phyloP scores from a whole-genome alignment of 768 basidiomycete species.

The Mycena albidolilacea region DNA sequence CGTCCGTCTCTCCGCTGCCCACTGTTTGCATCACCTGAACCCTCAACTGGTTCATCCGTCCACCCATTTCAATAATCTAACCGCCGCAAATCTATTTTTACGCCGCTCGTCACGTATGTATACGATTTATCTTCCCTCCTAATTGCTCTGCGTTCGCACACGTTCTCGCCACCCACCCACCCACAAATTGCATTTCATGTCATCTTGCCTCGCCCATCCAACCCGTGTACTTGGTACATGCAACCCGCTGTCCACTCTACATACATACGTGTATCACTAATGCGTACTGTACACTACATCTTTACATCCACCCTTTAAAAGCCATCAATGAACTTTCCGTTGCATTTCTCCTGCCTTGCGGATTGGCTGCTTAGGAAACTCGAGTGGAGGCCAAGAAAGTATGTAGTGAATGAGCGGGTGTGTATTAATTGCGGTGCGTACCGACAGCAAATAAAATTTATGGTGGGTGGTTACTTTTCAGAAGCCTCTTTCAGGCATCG shows the following conservation, averaged over 20 bases:
- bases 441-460: background rate
- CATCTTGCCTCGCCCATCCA: constrained; percentile 15
- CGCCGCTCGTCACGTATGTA: constrained; percentile 35
- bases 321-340: constrained; percentile 24
- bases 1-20: background rate
- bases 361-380: background rate
- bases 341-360: background rate
- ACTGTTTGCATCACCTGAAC: background rate
- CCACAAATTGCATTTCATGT: background rate
- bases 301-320: constrained; percentile 25
- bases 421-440: constrained; percentile 17
- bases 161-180: constrained; percentile 4
- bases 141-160: constrained; percentile 42
- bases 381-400: background rate
- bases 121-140: constrained; percentile 39
- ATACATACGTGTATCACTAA: constrained; percentile 37
- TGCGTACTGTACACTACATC: constrained; percentile 34
- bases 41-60: constrained; percentile 2
- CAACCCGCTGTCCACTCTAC: background rate
- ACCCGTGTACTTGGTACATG: constrained; percentile 21
- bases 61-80: constrained; percentile 4
- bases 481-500: constrained; percentile 71
- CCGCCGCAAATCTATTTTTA: constrained; percentile 22
- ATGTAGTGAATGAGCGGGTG: constrained; percentile 25
- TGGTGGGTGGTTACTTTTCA: constrained; percentile 12